Conservation (phyloP, 441 rosid species). For the Jatropha podagrica region DNA sequence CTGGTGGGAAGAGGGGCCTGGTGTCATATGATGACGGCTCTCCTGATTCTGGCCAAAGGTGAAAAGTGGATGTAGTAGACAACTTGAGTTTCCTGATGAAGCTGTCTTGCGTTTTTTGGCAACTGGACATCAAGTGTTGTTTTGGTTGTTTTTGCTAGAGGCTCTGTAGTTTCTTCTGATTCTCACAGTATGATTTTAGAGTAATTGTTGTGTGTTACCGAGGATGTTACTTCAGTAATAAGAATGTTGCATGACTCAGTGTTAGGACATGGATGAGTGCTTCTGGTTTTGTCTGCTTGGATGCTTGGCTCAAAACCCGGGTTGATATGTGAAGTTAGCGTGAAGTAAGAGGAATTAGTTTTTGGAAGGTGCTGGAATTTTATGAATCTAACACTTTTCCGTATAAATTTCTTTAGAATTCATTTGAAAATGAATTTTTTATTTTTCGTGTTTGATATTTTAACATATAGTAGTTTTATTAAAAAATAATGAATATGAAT, state of each 20-base stretch:
- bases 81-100: background rate
- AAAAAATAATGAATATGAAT: too few relatives aligned
- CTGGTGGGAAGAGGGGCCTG: conserved; percentile 52
- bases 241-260: background rate
- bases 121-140: background rate
- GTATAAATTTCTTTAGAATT: too few relatives aligned
- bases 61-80: conserved; percentile 11
- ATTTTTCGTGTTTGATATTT: too few relatives aligned
- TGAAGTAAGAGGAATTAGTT: too few relatives aligned
- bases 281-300: too few relatives aligned
- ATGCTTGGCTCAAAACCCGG: too few relatives aligned
- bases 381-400: too few relatives aligned
- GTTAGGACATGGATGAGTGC: background rate
- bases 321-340: too few relatives aligned
- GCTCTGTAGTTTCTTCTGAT: background rate
- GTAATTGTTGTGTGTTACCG: conserved; percentile 11
- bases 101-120: background rate
- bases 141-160: background rate
- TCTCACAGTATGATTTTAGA: background rate
- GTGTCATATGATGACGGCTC: conserved; percentile 83
- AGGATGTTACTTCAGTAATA: conserved; percentile 9
- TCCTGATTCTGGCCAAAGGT: conserved; percentile 44
- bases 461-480: too few relatives aligned
- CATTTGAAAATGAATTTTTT: too few relatives aligned
- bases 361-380: too few relatives aligned